These are phyloP conservation scores for Sequoia sempervirens DNA, from an alignment of 75 land plant species.

Conservation along the genomic window DNA sequence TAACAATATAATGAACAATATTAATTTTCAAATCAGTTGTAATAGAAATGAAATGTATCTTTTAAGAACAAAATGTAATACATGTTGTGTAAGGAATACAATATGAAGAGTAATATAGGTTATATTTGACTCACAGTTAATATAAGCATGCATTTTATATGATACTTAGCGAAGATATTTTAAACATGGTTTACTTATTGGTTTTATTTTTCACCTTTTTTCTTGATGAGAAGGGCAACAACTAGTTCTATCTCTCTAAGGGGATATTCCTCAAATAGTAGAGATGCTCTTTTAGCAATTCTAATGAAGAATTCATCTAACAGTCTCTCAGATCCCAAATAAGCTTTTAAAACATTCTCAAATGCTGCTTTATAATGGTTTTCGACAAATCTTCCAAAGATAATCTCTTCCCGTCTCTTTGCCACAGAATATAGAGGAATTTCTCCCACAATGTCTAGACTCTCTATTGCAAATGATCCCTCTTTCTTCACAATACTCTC, in stretches of 20 bases:
- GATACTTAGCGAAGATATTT: too few relatives aligned
- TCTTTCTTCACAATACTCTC: constrained; percentile 34
- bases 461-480: constrained; percentile 31
- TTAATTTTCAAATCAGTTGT: too few relatives aligned
- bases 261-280: neutral
- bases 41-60: too few relatives aligned
- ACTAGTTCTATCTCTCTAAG: neutral
- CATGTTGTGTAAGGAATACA: too few relatives aligned
- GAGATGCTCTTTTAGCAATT: neutral
- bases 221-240: neutral
- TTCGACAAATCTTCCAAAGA: neutral
- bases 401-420: neutral
- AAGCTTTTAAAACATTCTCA: neutral
- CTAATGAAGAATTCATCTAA: neutral
- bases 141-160: too few relatives aligned
- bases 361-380: neutral
- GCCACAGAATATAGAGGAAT: neutral
- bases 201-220: neutral
- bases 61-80: too few relatives aligned
- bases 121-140: too few relatives aligned
- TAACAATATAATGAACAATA: too few relatives aligned
- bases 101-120: too few relatives aligned
- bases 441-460: neutral
- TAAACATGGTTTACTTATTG: too few relatives aligned
- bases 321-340: neutral